Base-by-base conservation (phyloP, 176 grass and related monocot species). In the Oryza brachyantha region DNA sequence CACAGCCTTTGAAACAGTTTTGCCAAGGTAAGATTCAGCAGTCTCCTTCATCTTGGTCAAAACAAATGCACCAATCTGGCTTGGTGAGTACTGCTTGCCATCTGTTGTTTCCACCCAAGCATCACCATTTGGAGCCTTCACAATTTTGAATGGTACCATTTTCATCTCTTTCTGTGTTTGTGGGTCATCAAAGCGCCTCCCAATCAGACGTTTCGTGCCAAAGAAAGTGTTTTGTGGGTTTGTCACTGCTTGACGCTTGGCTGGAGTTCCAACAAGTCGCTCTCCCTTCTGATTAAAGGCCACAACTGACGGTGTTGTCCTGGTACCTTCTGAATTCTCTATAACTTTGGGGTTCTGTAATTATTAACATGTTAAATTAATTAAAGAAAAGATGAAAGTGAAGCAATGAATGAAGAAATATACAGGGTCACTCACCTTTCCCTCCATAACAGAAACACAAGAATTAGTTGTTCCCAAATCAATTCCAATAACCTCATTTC, bases 261-360 rank as follows among this genome's bases (percentile, higher is more conserved):
- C 84, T 74, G 76, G 84, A 74, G 76, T 86, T 45, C 84, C 76
- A 34, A 86, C 76, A 59, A 86, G 84, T 50, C 79, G 70, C 46
- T 86, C 84, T 61, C 43, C 61, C 35, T 86, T 86, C 19, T 62
- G 36, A 61, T 35, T 86, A 60, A 86, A 75, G 19, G 61, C 61
- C 19, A 86, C 61, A 28, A 80, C 70, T 28, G 76, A 86, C 12
- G 69, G 84, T 57, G 76, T 75, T 6, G 76, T 86, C 69, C 69
- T 34, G 0, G 46, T 31, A 14, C 84, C 76, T 80, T 80, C 84
- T 21, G 76, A 73, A 66, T 80, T 86, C 61, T 86, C 76, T 54
- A 73, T 79, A 34, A 73, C 83, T 58, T 79, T 79, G 64, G 68
- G 58, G 64, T 85, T 85, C 75, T 66, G 57, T 43, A 66, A 6